These are phyloP conservation scores for Porphyra umbilicalis DNA, from an alignment of 31 red algal genomes.

Conservation along the genomic window DNA sequence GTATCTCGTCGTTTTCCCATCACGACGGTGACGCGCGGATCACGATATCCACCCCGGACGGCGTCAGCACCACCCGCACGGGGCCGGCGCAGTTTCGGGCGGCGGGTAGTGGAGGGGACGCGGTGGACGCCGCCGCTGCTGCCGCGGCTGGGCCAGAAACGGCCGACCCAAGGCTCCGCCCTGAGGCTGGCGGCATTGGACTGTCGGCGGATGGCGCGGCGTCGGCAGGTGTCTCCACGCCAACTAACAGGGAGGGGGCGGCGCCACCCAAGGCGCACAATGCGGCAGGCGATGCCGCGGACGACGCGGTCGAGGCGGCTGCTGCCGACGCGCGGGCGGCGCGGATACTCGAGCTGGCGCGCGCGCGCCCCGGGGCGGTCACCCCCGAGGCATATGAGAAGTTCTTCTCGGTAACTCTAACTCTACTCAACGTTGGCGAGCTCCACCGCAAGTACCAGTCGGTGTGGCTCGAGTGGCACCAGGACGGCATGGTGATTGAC, in stretches of 20 bases:
- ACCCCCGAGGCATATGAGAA: constrained; percentile 60
- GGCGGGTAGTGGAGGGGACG: background rate
- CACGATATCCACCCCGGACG: background rate
- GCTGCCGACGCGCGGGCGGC: background rate
- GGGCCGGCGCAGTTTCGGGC: background rate
- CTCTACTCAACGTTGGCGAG: constrained; percentile 44
- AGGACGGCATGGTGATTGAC: constrained; percentile 67
- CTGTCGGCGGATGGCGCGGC: background rate
- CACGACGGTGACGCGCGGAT: background rate
- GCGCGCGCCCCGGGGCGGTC: constrained; percentile 16
- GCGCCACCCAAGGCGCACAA: constrained; percentile 6
- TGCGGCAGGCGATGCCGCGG: constrained; percentile 38
- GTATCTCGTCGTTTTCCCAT: constrained; percentile 38
- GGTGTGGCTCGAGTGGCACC: constrained; percentile 81
- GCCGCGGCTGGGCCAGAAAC: background rate
- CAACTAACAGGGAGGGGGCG: constrained; percentile 9
- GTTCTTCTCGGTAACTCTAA: constrained; percentile 61
- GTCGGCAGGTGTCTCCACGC: background rate
- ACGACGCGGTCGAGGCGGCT: constrained; percentile 7
- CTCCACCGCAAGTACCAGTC: constrained; percentile 71
- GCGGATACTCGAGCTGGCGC: constrained; percentile 31
- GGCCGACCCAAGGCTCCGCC: background rate
- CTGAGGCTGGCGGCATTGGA: background rate
- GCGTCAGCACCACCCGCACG: background rate
- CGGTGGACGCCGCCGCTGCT: background rate